Evolutionary conservation across 148 eudicot genomes (phyloP), one percentile per base, ranked within the genome.

Genomic region (Silene conica): DNA sequence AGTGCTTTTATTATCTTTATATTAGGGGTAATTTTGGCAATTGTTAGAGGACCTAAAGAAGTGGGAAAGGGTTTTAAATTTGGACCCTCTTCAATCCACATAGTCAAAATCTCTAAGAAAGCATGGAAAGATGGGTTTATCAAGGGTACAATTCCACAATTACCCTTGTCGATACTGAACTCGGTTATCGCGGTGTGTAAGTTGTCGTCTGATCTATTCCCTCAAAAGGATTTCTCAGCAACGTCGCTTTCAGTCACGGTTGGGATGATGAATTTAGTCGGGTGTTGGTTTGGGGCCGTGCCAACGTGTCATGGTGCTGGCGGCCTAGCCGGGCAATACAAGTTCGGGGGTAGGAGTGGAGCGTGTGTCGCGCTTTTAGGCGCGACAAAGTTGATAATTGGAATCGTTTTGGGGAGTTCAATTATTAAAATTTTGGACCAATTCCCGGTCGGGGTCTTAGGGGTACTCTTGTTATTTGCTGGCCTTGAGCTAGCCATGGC

Each of bases 291-390:
- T 13, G 98, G 98, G 31, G 98, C 93, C 5, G 81, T 92, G 86
- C 98, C 98, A 1, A 77, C 84, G 22, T 92, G 98, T 77, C 98
- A 92, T 67, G 98, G 98, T 38, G 43, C 43, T 9, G 43, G 43
- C 6, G 8, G 43, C 8, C 43, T 38, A 38, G 43, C 43, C 43
- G 43, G 43, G 43, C 43, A 38, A 38, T 38, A 38, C 43, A 38
- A 88, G 77, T 92, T 92, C 70, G 96, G 97, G 4, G 93, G 90
- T 20, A 82, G 98, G 75, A 89, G 92, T 69, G 98, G 98, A 8
- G 90, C 80, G 6, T 89, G 93, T 63, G 98, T 92, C 73, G 96
- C 93, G 14, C 65, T 92, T 48, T 71, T 92, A 6, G 98, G 98
- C 20, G 67, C 63, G 15, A 82, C 86, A 13, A 92, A 92, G 76